Evolutionary conservation across 208 protist genomes (phyloP), one percentile per base, ranked within the genome.

Genomic region (Trypanosoma avium): DNA sequence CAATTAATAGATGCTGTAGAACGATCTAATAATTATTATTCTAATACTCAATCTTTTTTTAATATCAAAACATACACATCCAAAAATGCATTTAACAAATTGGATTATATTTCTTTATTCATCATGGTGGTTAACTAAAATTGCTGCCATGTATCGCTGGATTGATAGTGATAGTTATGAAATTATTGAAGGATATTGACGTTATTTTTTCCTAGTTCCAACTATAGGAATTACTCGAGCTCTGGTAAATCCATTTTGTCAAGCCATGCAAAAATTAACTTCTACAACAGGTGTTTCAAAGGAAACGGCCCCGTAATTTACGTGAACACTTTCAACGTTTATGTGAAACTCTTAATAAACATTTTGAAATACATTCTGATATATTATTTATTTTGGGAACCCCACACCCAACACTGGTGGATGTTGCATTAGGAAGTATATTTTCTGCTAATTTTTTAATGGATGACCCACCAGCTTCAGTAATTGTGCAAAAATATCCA

Each of bases 91-190:
- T 58, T 63, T 92, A 19, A 79, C 75, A 32, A 75, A 56, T 43
- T 93, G 87, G 86, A 67, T 74, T 42, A 59, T 82, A 8, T 75
- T 92, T 15, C 58, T 94, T 24, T 96, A 93, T 68, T 33, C 80
- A 15, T 87, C 71, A 33, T 96, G 90, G 90, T 96, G 90, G 87
- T 71, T 96, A 1, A 54, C 72, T 6, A 89, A 86, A 53, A 85
- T 73, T 0, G 84, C 82, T 21, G 77, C 69, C 17, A 84, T 93
- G 76, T 96, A 85, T 58, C 87, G 90, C 30, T 96, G 82, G 75
- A 27, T 92, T 8, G 61, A 73, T 21, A 63, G 86, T 24, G 81
- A 92, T 3, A 66, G 69, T 38, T 36, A 73, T 10, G 82, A 88
- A 24, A 71, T 89, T 0, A 56, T 96, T n/a, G 77, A 82, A 38